Evolutionary conservation across 1,139 yeast genomes (phyloP).

Genomic region (Lodderomyces jiufengensis): DNA sequence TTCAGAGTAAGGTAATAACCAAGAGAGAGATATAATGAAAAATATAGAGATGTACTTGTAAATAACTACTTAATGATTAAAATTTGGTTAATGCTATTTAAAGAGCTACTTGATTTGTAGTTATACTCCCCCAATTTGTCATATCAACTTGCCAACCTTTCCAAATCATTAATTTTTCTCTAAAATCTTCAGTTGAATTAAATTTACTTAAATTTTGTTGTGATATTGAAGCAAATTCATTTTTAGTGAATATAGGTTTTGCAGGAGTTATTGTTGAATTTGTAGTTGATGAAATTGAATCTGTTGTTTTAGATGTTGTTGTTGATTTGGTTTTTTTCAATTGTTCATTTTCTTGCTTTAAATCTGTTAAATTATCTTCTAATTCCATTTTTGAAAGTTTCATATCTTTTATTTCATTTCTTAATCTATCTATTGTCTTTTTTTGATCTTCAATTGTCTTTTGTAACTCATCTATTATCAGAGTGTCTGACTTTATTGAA

Average conservation of each 20-base stretch:
- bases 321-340: conserved; percentile 13
- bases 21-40: not conserved
- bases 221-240: conserved; percentile 33
- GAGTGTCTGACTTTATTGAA: conserved; percentile 6
- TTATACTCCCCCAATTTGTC: conserved; percentile 61
- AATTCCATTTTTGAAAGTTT: conserved; percentile 48
- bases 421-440: conserved; percentile 33
- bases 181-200: conserved; percentile 29
- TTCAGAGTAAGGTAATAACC: conserved; percentile 62
- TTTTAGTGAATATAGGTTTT: conserved; percentile 32
- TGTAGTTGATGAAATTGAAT: not conserved
- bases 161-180: conserved; percentile 56
- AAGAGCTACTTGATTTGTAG: conserved; percentile 27
- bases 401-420: conserved; percentile 45
- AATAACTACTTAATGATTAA: too few relatives aligned
- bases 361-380: conserved; percentile 28
- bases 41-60: conserved; percentile 5
- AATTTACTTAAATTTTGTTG: conserved; percentile 24
- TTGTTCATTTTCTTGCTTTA: conserved; percentile 21
- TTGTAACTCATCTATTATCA: conserved; percentile 22
- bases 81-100: too few relatives aligned
- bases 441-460: conserved; percentile 29
- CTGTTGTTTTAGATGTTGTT: not conserved
- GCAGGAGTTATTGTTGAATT: conserved; percentile 21
- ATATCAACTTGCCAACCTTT: conserved; percentile 84